A percentile compares a stretch with the other conserved stretches of the same genome.
These are phyloP conservation scores for Ceratobasidium sp. DNA, from an alignment of 1,284 basidiomycete species.

Conservation along the genomic window DNA sequence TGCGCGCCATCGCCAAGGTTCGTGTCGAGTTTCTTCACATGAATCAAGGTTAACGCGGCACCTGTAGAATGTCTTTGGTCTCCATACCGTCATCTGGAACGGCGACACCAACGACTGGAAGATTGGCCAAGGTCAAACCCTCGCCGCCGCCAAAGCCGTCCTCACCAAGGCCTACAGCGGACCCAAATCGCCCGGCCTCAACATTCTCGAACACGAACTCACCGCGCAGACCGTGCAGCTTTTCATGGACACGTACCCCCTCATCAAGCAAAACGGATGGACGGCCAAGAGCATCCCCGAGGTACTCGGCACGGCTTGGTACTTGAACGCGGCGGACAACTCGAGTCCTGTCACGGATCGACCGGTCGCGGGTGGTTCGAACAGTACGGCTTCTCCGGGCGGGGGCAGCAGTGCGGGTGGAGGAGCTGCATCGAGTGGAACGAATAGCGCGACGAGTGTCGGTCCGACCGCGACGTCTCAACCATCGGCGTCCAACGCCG, in stretches of 20 bases:
- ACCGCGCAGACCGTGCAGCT: slow-evolving; percentile 68
- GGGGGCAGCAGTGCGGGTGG: not conserved
- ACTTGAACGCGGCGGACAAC: slow-evolving; percentile 45
- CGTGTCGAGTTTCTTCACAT: not conserved
- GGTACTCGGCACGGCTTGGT: slow-evolving; percentile 56
- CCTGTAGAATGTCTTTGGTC: slow-evolving; percentile 67
- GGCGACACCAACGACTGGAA: slow-evolving; percentile 60
- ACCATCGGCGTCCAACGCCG: not conserved
- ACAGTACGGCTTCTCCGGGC: not conserved
- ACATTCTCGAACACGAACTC: slow-evolving; percentile 88
- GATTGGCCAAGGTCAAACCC: slow-evolving; percentile 51
- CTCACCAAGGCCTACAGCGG: slow-evolving; percentile 68
- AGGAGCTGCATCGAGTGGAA: not conserved
- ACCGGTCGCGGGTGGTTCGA: slow-evolving; percentile 1
- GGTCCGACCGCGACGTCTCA: not conserved
- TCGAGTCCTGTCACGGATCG: slow-evolving; percentile 25
- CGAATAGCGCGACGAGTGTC: not conserved
- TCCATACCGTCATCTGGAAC: slow-evolving; percentile 82
- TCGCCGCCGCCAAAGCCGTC: slow-evolving; percentile 58
- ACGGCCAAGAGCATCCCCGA: slow-evolving; percentile 66
- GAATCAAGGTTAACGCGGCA: not conserved
- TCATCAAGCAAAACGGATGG: slow-evolving; percentile 76
- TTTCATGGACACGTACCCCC: slow-evolving; percentile 75
- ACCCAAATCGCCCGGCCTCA: slow-evolving; percentile 76
- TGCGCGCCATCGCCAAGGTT: slow-evolving; percentile 72